These are phyloP conservation scores for Lumnitzera littorea DNA, from an alignment of 345 rosid species.

Conservation along the genomic window DNA sequence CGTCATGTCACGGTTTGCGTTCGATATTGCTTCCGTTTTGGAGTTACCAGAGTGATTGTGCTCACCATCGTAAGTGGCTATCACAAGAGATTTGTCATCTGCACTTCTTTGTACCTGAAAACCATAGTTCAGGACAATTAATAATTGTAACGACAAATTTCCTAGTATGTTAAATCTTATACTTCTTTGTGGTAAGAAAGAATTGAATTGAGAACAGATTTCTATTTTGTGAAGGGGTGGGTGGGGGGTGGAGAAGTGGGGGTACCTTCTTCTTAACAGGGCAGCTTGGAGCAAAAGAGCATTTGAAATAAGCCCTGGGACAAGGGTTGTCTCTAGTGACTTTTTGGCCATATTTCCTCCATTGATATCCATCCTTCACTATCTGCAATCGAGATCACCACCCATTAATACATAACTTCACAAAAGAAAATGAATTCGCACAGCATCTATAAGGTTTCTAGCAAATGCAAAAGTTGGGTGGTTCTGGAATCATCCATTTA, in stretches of 20 bases:
- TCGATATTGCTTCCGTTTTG: slow-evolving; percentile 41
- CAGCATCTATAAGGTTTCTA: too few species aligned
- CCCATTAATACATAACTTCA: too few species aligned
- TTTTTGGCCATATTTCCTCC: slow-evolving; percentile 98
- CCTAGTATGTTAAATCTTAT: neutral
- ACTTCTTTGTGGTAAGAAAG: neutral
- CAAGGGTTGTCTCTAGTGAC: slow-evolving; percentile 98
- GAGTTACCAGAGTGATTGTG: slow-evolving; percentile 83
- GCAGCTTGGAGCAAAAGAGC: slow-evolving; percentile 91
- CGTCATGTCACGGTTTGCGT: slow-evolving; percentile 26
- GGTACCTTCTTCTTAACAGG: slow-evolving; percentile 91
- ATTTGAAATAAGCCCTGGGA: slow-evolving; percentile 94
- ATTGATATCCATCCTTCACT: slow-evolving; percentile 93
- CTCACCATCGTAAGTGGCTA: slow-evolving; percentile 97
- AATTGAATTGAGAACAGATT: neutral
- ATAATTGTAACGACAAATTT: too few species aligned
- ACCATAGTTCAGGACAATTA: neutral
- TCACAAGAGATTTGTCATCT: slow-evolving; percentile 72
- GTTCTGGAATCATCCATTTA: slow-evolving; percentile 16
- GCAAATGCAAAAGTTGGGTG: too few species aligned
- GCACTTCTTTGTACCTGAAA: slow-evolving; percentile 89
- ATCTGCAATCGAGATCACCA: slow-evolving; percentile 23
- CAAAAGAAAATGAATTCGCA: too few species aligned
- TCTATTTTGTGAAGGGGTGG: neutral
- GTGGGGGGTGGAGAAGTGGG: too few species aligned